Conservation (phyloP, 75 land plant genomes). For the Larix kaempferi region DNA sequence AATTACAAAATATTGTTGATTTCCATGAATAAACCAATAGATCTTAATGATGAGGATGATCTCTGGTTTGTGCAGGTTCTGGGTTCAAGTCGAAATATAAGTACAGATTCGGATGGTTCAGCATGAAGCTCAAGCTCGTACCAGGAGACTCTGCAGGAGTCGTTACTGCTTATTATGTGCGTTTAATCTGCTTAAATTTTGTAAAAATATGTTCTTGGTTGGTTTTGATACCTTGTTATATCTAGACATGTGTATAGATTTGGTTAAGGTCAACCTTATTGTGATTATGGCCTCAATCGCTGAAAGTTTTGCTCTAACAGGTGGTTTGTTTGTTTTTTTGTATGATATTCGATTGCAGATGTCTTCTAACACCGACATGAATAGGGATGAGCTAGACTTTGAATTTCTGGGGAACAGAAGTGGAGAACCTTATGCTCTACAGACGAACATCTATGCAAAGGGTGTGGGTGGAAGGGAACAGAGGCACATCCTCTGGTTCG, state of each 20-base stretch:
- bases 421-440: conserved; percentile 26
- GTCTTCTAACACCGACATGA: not conserved
- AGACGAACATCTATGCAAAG: conserved; percentile 34
- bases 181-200: not conserved
- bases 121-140: conserved; percentile 85
- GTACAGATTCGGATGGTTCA: conserved; percentile 77
- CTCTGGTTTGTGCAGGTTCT: conserved; percentile 40
- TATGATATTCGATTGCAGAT: not conserved
- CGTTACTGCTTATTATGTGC: conserved; percentile 78
- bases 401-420: conserved; percentile 29
- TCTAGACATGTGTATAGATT: no score
- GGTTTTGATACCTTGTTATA: no score
- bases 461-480: conserved; percentile 67
- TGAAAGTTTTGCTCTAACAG: not conserved
- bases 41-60: not conserved
- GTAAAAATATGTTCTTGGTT: no score
- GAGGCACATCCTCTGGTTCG: conserved; percentile 84
- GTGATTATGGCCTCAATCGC: no score
- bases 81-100: conserved; percentile 68
- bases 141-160: conserved; percentile 83
- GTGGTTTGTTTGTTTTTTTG: not conserved
- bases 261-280: no score
- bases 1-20: no score
- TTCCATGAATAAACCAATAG: no score
- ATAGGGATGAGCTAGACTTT: conserved; percentile 33